Base-by-base conservation (phyloP, 176 grass and related monocot species). In the Avena insularis region DNA sequence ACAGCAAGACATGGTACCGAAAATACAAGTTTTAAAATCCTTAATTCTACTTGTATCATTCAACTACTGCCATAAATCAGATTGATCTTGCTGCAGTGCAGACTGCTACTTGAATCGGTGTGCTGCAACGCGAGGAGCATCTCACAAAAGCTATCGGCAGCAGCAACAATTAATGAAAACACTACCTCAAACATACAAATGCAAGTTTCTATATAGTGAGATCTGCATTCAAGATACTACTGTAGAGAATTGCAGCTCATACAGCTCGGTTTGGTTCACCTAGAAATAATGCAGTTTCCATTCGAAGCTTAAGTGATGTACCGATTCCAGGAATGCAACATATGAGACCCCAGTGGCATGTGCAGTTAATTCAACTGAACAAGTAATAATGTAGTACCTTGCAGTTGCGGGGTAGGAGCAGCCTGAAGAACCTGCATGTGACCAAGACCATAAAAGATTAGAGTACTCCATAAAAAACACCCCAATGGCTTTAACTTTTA, bases 331-430 rank as follows among this genome's bases (percentile, higher is more conserved):
- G 64, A 81, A 23, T 56, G 67, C n/a, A 75, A 27, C 40, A 66
- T 8, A 65, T 50, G 64, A 21, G 70, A 72, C 53, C 40, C 23
- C 17, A 81, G 51, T 8, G 2, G 19, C 0, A 20, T 55, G 33
- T 5, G 16, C 2, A 57, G 12, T 90, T 55, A 79, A 79, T 80
- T 51, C 19, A 72, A 64, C 5, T 45, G 16, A 56, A 48, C 5
- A 63, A 19, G 77, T 81, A 12, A 63, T 0, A 31, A 43, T 40
- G 66, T 91, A 51, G 1, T 77, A 98, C 97, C 92, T 93, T 84
- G 92, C 43, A 71, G 90, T 93, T 77, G 94, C 48, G 12, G 97
- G 97, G 82, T 71, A 98, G 17, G 91, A 79, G 80, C 97, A 98
- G 54, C 92, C 92, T 85, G 57, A 83, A 79, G 82, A 84, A 88